These are phyloP conservation scores for Hypoxylon sp. DNA, from an alignment of 2,329 filamentous ascomycete genomes.

Conservation along the genomic window DNA sequence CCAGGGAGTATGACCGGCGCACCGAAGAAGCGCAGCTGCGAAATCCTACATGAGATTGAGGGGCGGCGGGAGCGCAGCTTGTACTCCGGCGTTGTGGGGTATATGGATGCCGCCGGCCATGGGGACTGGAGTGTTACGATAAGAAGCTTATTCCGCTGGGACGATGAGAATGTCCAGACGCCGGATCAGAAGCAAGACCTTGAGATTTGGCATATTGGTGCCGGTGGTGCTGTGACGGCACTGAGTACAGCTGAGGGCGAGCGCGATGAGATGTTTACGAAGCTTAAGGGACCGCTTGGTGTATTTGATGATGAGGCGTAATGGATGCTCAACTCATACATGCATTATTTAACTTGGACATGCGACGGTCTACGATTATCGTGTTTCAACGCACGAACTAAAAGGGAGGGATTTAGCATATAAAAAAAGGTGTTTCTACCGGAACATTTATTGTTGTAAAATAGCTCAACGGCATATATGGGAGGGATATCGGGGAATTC, in stretches of 20 bases:
- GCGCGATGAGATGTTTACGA: slow-evolving; percentile 90
- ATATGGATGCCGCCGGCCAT: slow-evolving; percentile 85
- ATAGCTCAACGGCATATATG: slow-evolving; percentile 23
- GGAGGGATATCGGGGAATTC: slow-evolving; percentile 9
- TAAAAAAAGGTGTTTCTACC: neutral
- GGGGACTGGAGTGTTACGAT: slow-evolving; percentile 96
- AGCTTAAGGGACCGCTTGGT: slow-evolving; percentile 71
- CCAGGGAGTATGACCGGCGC: slow-evolving; percentile 97
- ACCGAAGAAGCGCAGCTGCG: slow-evolving; percentile 92
- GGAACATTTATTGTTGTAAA: slow-evolving; percentile 3
- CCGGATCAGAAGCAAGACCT: slow-evolving; percentile 50
- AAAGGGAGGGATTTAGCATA: neutral
- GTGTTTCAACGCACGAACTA: neutral
- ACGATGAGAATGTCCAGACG: slow-evolving; percentile 64
- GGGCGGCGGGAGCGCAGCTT: slow-evolving; percentile 73
- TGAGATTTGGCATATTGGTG: slow-evolving; percentile 85
- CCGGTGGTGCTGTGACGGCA: slow-evolving; percentile 89
- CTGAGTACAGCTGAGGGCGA: slow-evolving; percentile 85
- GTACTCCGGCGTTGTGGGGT: slow-evolving; percentile 91
- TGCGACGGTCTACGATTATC: neutral
- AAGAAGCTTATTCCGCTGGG: slow-evolving; percentile 81
- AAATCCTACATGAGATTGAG: slow-evolving; percentile 81
- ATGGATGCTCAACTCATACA: slow-evolving; percentile 10
- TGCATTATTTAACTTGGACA: neutral
- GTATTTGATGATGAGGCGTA: slow-evolving; percentile 58